phyloP scores from a whole-genome alignment of 2,329 filamentous ascomycete genomes.

The Xylaria sp. region DNA sequence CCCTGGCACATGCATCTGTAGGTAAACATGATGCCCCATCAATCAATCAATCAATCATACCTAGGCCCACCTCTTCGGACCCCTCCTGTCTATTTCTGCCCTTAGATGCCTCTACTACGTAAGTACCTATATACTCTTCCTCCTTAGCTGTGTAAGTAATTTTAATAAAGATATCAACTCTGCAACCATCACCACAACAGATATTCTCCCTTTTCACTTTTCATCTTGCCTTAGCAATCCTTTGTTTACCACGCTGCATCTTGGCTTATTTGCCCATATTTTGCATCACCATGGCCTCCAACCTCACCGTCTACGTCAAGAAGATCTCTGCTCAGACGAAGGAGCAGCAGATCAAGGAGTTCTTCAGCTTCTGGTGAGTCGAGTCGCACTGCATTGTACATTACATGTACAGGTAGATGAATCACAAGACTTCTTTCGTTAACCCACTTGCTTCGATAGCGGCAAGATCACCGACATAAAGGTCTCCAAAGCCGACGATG shows the following conservation, averaged over 20 bases:
- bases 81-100: neutral
- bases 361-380: conserved; percentile 93
- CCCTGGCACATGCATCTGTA: neutral
- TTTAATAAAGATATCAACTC: neutral
- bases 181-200: neutral
- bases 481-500: conserved; percentile 71
- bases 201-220: neutral
- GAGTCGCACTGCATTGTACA: neutral
- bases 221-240: neutral
- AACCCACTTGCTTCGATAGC: conserved; percentile 56
- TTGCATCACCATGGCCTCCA: conserved; percentile 62
- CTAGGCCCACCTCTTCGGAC: too few relatives aligned
- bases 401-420: neutral
- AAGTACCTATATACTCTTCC: too few relatives aligned
- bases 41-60: neutral
- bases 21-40: neutral
- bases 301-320: conserved; percentile 81
- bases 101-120: neutral
- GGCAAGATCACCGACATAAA: conserved; percentile 91
- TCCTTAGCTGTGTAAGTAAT: neutral
- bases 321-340: conserved; percentile 85
- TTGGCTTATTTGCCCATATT: neutral
- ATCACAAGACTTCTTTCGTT: conserved; percentile 8
- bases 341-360: conserved; percentile 92
- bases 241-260: neutral